These are phyloP conservation scores for Pleoardoris graminearum DNA, from an alignment of 2,329 filamentous ascomycete genomes.

Conservation along the genomic window DNA sequence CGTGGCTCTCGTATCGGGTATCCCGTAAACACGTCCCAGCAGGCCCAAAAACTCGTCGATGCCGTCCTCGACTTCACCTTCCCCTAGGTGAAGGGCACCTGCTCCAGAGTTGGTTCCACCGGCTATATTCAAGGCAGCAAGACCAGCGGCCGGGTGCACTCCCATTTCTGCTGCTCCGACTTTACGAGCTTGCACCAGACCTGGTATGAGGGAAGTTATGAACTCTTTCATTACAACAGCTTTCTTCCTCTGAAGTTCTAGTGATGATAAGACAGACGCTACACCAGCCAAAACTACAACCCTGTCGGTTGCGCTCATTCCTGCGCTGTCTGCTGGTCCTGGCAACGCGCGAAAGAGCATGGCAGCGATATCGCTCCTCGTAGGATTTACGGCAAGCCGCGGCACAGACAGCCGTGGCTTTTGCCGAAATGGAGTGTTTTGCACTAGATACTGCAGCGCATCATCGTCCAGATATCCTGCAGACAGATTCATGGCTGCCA, in stretches of 20 bases:
- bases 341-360: conserved; percentile 53
- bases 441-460: conserved; percentile 55
- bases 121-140: conserved; percentile 68
- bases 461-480: conserved; percentile 64
- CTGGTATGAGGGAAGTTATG: conserved; percentile 78
- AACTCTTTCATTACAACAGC: conserved; percentile 87
- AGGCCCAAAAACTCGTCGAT: conserved; percentile 48
- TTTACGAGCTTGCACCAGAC: conserved; percentile 86
- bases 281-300: conserved; percentile 83
- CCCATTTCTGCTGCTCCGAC: conserved; percentile 94
- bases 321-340: conserved; percentile 56
- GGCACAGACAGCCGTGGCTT: conserved; percentile 40
- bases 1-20: conserved; percentile 37
- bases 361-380: conserved; percentile 43
- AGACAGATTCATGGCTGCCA: conserved; percentile 68
- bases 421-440: conserved; percentile 52
- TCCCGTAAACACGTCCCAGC: conserved; percentile 49
- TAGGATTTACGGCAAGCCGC: conserved; percentile 40
- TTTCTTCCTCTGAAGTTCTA: conserved; percentile 86
- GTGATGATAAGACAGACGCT: conserved; percentile 75
- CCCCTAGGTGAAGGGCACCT: conserved; percentile 65
- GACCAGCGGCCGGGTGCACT: conserved; percentile 87
- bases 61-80: conserved; percentile 45
- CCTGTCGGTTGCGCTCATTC: conserved; percentile 73
- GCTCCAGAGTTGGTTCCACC: conserved; percentile 68